phyloP scores from a whole-genome alignment of 2,329 filamentous ascomycete species.

The Diaporthe humulicola region DNA sequence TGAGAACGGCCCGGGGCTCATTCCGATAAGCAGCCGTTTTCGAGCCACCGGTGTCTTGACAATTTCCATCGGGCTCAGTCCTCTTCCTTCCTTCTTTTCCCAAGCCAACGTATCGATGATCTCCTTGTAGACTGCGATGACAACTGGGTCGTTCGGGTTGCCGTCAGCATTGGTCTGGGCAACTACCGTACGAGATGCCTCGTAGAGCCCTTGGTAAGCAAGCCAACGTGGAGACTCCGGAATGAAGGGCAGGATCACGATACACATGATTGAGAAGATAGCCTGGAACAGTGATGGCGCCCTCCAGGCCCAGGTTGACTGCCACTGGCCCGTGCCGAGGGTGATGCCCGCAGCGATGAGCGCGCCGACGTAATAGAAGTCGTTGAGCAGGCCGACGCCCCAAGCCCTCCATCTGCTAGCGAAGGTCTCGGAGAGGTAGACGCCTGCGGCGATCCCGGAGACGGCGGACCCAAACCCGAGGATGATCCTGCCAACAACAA shows the following conservation, averaged over 20 bases:
- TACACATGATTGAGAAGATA: constrained; percentile 47
- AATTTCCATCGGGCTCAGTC: constrained; percentile 53
- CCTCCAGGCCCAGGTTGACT: constrained; percentile 59
- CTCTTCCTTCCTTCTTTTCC: constrained; percentile 56
- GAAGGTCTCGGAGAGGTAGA: constrained; percentile 64
- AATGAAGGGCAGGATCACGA: constrained; percentile 54
- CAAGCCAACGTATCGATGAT: constrained; percentile 61
- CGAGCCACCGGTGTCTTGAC: constrained; percentile 51
- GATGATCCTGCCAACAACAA: constrained; percentile 60
- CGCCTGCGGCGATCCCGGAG: constrained; percentile 57
- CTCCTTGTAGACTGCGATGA: constrained; percentile 56
- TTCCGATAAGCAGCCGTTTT: constrained; percentile 55
- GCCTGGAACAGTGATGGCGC: constrained; percentile 56
- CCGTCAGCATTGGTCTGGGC: constrained; percentile 60
- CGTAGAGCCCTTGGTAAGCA: constrained; percentile 53
- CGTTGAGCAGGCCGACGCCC: constrained; percentile 54
- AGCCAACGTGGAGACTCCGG: constrained; percentile 65
- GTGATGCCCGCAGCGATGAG: constrained; percentile 63
- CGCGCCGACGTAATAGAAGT: constrained; percentile 53
- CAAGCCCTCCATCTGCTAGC: constrained; percentile 59
- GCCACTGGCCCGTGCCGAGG: constrained; percentile 54
- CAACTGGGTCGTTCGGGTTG: constrained; percentile 53
- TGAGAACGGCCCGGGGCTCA: constrained; percentile 49
- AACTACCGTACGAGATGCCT: constrained; percentile 56
- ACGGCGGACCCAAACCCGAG: constrained; percentile 60